Evolutionary conservation across 2,329 filamentous ascomycete species (phyloP).

Genomic region (Alternaria viburni): DNA sequence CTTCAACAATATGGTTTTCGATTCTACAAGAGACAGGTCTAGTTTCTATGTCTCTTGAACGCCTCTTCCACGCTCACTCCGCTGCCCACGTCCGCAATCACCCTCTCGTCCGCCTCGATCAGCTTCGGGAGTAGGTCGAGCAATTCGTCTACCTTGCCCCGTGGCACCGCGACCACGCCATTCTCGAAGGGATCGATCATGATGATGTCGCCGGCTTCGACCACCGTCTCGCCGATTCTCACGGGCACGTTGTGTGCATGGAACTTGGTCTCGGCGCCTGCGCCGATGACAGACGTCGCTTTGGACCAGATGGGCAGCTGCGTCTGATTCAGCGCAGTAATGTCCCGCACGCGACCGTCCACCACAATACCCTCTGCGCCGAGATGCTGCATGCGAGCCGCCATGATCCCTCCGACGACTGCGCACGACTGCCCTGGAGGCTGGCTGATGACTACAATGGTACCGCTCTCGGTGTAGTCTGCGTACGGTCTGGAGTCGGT

Average conservation of each 20-base stretch:
- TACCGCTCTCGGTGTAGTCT: slow-evolving; percentile 65
- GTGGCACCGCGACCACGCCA: slow-evolving; percentile 72
- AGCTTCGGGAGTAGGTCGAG: slow-evolving; percentile 61
- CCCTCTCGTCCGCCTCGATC: slow-evolving; percentile 52
- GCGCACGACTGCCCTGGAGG: slow-evolving; percentile 71
- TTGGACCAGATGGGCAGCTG: slow-evolving; percentile 66
- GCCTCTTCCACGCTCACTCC: slow-evolving; percentile 70
- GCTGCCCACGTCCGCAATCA: slow-evolving; percentile 64
- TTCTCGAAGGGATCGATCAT: slow-evolving; percentile 71
- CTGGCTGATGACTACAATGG: slow-evolving; percentile 71
- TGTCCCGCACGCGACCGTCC: slow-evolving; percentile 70
- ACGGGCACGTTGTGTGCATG: slow-evolving; percentile 58
- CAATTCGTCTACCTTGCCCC: slow-evolving; percentile 64
- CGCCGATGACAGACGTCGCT: slow-evolving; percentile 64
- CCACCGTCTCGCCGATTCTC: slow-evolving; percentile 44
- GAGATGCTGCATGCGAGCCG: slow-evolving; percentile 68
- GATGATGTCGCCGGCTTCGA: slow-evolving; percentile 65
- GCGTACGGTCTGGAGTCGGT: slow-evolving; percentile 65
- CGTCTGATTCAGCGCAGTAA: slow-evolving; percentile 64
- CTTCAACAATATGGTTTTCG: neutral
- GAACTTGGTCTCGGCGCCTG: slow-evolving; percentile 62
- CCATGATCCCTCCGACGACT: slow-evolving; percentile 79
- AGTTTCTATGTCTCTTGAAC: slow-evolving; percentile 62
- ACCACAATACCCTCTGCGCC: slow-evolving; percentile 69
- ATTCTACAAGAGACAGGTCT: slow-evolving; percentile 1